Evolutionary conservation across 148 eudicot species (phyloP), one percentile per base, ranked within the genome.

Genomic region (Linanthus parryae): DNA sequence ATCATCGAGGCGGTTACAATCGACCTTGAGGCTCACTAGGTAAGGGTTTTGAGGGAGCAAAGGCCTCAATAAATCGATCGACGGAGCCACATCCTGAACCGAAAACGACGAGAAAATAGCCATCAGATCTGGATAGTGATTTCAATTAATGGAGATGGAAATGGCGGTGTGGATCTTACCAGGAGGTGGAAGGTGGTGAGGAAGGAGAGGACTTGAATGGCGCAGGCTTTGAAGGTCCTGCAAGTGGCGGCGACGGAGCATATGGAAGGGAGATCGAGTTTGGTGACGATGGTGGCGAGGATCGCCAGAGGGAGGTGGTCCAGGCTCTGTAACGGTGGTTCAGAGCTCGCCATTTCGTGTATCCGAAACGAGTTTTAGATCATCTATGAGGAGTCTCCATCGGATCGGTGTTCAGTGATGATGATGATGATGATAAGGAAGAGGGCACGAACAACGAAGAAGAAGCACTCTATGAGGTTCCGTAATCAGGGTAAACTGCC

Each of bases 251-350:
- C 84, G 6, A 73, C 34, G 4, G 96, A 82, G 50, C 82, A 81
- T 50, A 92, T 88, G 23, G 96, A 92, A 10, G 85, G 61, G 21
- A 84, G 65, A 38, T 92, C 99, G 54, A 92, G 74, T 69, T 87
- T 92, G 6, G 81, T 57, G 71, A 88, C 52, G 21, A 92, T 77
- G 22, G 99, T 81, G 7, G 75, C 90, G 8, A 87, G 20, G 21
- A 92, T 52, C 35, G 87, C 86, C 22, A 71, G 16, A 0, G 99
- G 96, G 2, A 91, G 73, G 3, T 57, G 70, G 22, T 80, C 94
- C 53, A 91, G 68, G 34, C 69, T 69, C 66, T 31, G 35, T 31
- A 31, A 31, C 17, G 11, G 7, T 2, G 0, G 48, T 15, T 44
- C 48, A 9, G 14, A 11, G 23, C 23, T 18, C 24, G 24, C 48